Conservation (phyloP, 2,329 filamentous ascomycete genomes). For the Volutella citrinella region DNA sequence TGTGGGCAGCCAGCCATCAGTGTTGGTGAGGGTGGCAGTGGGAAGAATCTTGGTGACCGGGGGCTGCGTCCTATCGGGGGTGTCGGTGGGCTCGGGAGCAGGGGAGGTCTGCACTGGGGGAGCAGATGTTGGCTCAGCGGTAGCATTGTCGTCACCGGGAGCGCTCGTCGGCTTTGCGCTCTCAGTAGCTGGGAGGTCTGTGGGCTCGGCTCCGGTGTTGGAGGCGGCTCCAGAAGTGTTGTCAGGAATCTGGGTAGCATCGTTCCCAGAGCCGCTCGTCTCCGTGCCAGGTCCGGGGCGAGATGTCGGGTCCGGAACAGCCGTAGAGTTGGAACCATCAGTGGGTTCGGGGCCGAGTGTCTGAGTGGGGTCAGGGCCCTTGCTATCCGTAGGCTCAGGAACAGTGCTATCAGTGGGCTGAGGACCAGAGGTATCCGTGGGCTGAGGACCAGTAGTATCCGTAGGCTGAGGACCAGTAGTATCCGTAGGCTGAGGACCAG, state of each 20-base stretch:
- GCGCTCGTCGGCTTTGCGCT: too few species aligned
- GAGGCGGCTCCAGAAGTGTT: conserved; percentile 2
- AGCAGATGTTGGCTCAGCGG: conserved; percentile 9
- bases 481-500: too few species aligned
- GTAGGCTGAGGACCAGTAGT: too few species aligned
- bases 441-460: conserved; percentile 5
- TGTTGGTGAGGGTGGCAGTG: conserved; percentile 42
- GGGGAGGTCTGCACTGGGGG: conserved; percentile 11
- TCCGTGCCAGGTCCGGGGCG: not conserved
- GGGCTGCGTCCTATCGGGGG: conserved; percentile 17
- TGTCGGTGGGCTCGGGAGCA: conserved; percentile 2
- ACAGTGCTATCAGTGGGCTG: not conserved
- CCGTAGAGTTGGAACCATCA: not conserved
- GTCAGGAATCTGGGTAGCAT: too few species aligned
- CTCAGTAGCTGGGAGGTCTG: conserved; percentile 2
- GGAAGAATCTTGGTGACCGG: conserved; percentile 39
- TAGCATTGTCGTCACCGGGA: too few species aligned
- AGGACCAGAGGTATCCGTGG: too few species aligned
- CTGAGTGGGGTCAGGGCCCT: too few species aligned
- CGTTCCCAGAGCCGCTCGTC: conserved; percentile 5
- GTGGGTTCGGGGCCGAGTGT: not conserved
- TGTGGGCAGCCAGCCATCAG: conserved; percentile 52
- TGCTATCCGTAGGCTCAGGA: not conserved
- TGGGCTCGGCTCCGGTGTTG: conserved; percentile 1
- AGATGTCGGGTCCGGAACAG: not conserved